phyloP scores from a whole-genome alignment of 2,329 filamentous ascomycete species.

The Aspergillus terreus region DNA sequence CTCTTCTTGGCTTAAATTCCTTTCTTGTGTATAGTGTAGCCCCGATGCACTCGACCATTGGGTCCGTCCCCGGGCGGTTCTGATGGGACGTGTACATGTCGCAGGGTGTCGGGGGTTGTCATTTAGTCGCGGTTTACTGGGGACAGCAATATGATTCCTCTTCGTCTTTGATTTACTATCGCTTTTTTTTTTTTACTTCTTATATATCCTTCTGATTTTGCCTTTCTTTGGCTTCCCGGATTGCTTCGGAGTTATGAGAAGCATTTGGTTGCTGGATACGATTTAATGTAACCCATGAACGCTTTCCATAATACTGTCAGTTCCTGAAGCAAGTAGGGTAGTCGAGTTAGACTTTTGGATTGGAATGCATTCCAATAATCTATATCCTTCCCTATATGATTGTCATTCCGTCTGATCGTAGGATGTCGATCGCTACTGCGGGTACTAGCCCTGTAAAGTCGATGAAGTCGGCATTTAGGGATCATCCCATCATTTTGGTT shows the following conservation, averaged over 20 bases:
- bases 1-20: conserved; percentile 32
- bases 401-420: no score
- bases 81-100: conserved; percentile 8
- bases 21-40: conserved; percentile 27
- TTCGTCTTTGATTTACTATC: conserved; percentile 13
- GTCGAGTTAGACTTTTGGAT: conserved; percentile 4
- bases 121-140: conserved; percentile 19
- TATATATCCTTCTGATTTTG: conserved; percentile 9
- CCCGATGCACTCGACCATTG: conserved; percentile 15
- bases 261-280: conserved; percentile 23
- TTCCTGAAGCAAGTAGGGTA: not conserved
- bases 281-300: conserved; percentile 26
- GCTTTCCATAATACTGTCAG: conserved; percentile 11
- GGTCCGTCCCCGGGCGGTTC: conserved; percentile 3
- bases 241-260: conserved; percentile 22
- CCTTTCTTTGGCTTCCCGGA: conserved; percentile 15
- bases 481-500: no score
- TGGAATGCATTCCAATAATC: not conserved
- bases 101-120: conserved; percentile 11
- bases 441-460: no score
- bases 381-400: not conserved
- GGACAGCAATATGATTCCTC: conserved; percentile 22
- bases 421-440: no score
- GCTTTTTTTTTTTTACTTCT: conserved; percentile 10
- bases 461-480: no score